Evolutionary conservation across 1,139 yeast species (phyloP).

Genomic region (Blastobotrys indianensis): DNA sequence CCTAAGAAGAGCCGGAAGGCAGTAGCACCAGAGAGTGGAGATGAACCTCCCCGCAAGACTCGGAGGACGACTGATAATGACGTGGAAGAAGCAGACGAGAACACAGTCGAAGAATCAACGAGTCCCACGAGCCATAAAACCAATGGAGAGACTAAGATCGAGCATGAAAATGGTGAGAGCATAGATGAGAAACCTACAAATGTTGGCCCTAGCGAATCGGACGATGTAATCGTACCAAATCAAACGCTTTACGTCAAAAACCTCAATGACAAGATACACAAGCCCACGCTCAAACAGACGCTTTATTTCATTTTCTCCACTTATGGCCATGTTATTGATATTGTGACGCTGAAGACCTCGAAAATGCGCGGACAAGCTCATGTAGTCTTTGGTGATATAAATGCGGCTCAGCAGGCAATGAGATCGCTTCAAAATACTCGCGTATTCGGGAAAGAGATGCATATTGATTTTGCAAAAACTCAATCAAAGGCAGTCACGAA

Average conservation of each 20-base stretch:
- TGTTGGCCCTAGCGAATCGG: background rate
- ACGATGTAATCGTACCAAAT: conserved; percentile 22
- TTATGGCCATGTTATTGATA: conserved; percentile 61
- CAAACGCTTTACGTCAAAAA: conserved; percentile 63
- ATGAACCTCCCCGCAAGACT: conserved; percentile 4
- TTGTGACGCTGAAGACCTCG: conserved; percentile 43
- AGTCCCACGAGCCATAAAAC: background rate
- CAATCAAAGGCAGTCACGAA: conserved; percentile 32
- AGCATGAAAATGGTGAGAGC: conserved; percentile 1
- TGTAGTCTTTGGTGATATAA: conserved; percentile 46
- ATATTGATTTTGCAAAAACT: conserved; percentile 42
- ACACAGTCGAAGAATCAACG: background rate
- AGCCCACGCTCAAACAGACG: conserved; percentile 44
- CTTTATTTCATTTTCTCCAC: conserved; percentile 59
- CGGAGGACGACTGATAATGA: background rate
- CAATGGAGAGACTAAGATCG: background rate
- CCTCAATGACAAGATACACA: conserved; percentile 56
- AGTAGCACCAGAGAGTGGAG: background rate
- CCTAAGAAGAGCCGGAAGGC: conserved; percentile 2
- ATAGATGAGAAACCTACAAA: background rate
- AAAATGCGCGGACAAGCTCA: conserved; percentile 76
- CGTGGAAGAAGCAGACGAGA: background rate
- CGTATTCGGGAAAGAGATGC: conserved; percentile 54
- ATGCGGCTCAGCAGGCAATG: conserved; percentile 51
- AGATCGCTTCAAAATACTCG: conserved; percentile 42